Evolutionary conservation across 352 stramenopile species (phyloP), one percentile per base, ranked within the genome.

Genomic region (Blastocystis sp.): DNA sequence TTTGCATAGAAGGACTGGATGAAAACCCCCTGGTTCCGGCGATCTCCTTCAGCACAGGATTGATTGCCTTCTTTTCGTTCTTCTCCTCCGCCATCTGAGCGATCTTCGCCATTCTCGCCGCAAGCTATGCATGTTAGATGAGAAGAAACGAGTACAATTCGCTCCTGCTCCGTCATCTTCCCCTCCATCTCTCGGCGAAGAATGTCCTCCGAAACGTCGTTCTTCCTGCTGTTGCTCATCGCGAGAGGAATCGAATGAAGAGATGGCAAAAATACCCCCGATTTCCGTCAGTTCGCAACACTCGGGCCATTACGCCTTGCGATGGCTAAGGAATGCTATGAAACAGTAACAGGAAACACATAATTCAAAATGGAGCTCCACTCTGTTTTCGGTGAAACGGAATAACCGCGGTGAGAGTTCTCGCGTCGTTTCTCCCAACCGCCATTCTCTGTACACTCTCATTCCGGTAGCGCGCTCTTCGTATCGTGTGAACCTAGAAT

Each of bases 131-230:
- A 37, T 65, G 33, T 55, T 0, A 78, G 13, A 4, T 2, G 16
- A 31, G 26, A 6, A 21, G 0, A 80, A 26, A 12, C 3, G n/a
- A 67, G 19, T n/a, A 89, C 79, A 10, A 85, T 85, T 19, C 74
- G 59, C 60, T 85, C 74, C 37, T 85, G 51, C 61, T 85, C 74
- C 29, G 74, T 85, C 74, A 85, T 85, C 31, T 69, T 85, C 24
- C 26, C 19, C n/a, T 85, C 74, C 74, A 85, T 85, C 55, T 85
- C 74, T 35, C 74, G 74, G 51, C 74, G 74, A 45, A 67, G 55
- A 1, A 41, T 55, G 45, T 85, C 74, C n/a, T 37, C 31, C 35
- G 74, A 69, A 12, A 66, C n/a, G 3, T 71, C 41, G 16, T 33
- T 35, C 33, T 35, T 12, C 35, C n/a, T 66, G 10, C n/a, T 66